Base-by-base conservation (phyloP, 2,329 filamentous ascomycete species). In the Aspergillus brasiliensis region DNA sequence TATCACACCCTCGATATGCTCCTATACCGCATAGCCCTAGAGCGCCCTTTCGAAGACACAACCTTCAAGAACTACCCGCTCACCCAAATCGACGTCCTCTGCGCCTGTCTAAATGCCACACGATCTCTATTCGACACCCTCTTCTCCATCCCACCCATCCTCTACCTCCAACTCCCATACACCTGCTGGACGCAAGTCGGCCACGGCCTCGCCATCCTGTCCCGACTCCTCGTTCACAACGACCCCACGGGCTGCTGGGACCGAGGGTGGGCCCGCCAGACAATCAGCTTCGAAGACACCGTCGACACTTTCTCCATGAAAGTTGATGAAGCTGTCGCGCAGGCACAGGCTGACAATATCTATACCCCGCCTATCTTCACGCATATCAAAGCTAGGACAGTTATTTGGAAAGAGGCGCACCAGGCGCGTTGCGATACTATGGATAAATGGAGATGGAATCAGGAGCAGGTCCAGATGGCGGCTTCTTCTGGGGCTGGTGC, bases 61-160 rank as follows among this genome's bases (percentile, higher is more conserved):
- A 68, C 76, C 2, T 75, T 76, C 2, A 76, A 76, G 5, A 57
- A 62, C 28, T 31, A 56, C 21, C 52, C 27, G 13, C 19, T 25
- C 8, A 21, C 46, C 7, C 52, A 49, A 13, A 62, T 66, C 3
- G 82, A 85, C 58, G 73, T 79, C 3, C 79, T 86, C 8, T 83
- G 82, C 62, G 78, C 79, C 23, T 81, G 82, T 3, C 79, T 81
- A 47, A 72, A 75, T 15, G 80, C 83, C 1, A 67, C 85, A 0
- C 79, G 77, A 38, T 68, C 71, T 0, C 86, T 81, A 73, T 84
- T 86, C 51, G 78, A 83, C 2, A 73, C 73, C 38, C 83, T 82
- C 76, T 73, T 82, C 2, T 67, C 74, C 0, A 69, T 86, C 0
- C 79, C 83, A 0, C 70, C 78, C 0, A 63, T 70, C 0, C 70